phyloP scores from a whole-genome alignment of 176 grass and related monocot genomes.

The Cymbopogon citratus region DNA sequence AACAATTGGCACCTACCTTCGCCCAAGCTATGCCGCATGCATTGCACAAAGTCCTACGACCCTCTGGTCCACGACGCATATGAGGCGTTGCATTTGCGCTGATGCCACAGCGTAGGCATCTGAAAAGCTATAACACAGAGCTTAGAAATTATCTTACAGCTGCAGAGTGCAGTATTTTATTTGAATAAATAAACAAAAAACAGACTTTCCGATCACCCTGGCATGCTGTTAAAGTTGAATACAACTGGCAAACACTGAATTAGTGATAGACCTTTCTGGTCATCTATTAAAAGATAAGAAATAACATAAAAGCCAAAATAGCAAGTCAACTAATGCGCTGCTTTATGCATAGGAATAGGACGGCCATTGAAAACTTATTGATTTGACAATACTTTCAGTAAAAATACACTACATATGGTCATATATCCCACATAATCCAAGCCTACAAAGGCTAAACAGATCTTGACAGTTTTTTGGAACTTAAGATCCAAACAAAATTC shows the following conservation, averaged over 20 bases:
- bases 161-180: neutral
- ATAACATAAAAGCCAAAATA: neutral
- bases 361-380: neutral
- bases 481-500: neutral
- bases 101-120: conserved; percentile 81
- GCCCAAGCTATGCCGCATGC: conserved; percentile 89
- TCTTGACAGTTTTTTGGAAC: neutral
- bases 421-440: neutral
- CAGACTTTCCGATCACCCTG: neutral
- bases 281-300: neutral
- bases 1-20: conserved; percentile 40
- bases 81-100: conserved; percentile 68
- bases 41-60: conserved; percentile 81
- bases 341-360: neutral
- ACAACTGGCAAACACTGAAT: neutral
- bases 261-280: neutral
- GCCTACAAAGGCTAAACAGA: neutral
- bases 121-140: conserved; percentile 46
- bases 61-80: conserved; percentile 74
- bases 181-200: neutral
- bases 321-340: neutral
- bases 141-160: conserved; percentile 33
- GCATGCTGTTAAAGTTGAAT: neutral
- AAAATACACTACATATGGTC: neutral
- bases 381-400: neutral